Evolutionary conservation across 2,329 filamentous ascomycete species (phyloP).

Genomic region (Calonectria crousiana): DNA sequence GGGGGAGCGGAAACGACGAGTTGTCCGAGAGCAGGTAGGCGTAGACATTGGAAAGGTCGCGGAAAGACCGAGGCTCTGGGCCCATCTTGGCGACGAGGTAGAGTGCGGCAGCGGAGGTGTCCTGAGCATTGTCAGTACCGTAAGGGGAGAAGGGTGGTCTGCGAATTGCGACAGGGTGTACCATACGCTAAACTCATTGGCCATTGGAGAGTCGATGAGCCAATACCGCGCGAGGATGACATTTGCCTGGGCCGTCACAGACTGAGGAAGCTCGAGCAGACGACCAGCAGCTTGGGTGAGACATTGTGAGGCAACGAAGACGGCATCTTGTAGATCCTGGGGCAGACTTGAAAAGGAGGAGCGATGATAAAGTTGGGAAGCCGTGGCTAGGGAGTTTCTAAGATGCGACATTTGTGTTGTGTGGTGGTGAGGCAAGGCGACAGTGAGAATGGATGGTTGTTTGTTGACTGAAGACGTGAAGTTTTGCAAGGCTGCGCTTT

Average conservation of each 20-base stretch:
- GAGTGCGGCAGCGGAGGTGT: slow-evolving; percentile 83
- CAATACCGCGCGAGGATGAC: slow-evolving; percentile 87
- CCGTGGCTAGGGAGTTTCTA: slow-evolving; percentile 78
- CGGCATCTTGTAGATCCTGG: slow-evolving; percentile 75
- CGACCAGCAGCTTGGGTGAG: slow-evolving; percentile 84
- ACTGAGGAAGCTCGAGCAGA: slow-evolving; percentile 86
- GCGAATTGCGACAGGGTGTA: background rate
- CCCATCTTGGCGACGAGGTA: slow-evolving; percentile 89
- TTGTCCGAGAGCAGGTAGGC: slow-evolving; percentile 78
- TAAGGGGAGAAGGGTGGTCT: background rate
- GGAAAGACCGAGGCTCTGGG: slow-evolving; percentile 78
- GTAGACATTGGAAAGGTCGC: slow-evolving; percentile 88
- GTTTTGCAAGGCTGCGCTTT: slow-evolving; percentile 38
- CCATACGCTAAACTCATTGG: slow-evolving; percentile 68
- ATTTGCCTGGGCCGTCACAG: slow-evolving; percentile 86
- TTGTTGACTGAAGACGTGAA: slow-evolving; percentile 24
- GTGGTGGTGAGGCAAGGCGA: background rate
- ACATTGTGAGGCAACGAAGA: slow-evolving; percentile 78
- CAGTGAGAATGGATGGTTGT: background rate
- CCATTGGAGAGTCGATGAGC: slow-evolving; percentile 69
- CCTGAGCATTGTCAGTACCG: slow-evolving; percentile 59
- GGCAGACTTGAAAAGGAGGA: slow-evolving; percentile 70
- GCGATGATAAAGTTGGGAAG: slow-evolving; percentile 74
- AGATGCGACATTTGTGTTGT: slow-evolving; percentile 67
- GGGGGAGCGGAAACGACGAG: slow-evolving; percentile 65